Percentiles rank a stretch among this genome's conserved stretches.
Evolutionary conservation across 2,329 filamentous ascomycete genomes (phyloP).

Genomic region (Sordariomycetes sp.): DNA sequence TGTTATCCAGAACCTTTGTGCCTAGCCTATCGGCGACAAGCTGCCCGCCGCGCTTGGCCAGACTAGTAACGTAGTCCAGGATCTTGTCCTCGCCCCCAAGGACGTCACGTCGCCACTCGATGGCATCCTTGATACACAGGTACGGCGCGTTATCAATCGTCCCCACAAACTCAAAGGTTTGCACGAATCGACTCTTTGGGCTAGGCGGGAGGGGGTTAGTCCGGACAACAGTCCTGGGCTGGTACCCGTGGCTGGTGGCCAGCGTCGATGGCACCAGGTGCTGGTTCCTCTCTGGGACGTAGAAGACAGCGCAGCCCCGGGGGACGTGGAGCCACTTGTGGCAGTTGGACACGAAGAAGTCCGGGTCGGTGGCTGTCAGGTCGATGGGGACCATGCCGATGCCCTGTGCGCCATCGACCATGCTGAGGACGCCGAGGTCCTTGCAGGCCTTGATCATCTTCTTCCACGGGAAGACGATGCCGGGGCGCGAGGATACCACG

Average conservation of each 20-base stretch:
- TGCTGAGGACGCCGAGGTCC: slow-evolving; percentile 53
- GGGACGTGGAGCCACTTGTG: slow-evolving; percentile 87
- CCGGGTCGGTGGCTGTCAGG: slow-evolving; percentile 52
- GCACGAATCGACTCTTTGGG: slow-evolving; percentile 46
- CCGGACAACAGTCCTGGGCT: slow-evolving; percentile 23
- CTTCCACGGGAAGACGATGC: slow-evolving; percentile 69
- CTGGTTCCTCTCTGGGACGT: slow-evolving; percentile 69
- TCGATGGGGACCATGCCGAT: slow-evolving; percentile 68
- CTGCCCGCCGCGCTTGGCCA: slow-evolving; percentile 52
- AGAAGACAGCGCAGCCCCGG: slow-evolving; percentile 67
- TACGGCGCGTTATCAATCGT: slow-evolving; percentile 63
- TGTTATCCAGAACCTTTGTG: slow-evolving; percentile 61
- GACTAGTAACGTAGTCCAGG: slow-evolving; percentile 42
- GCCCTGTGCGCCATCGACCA: slow-evolving; percentile 77
- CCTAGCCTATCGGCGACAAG: slow-evolving; percentile 48
- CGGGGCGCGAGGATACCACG: slow-evolving; percentile 65
- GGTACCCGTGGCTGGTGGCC: slow-evolving; percentile 71
- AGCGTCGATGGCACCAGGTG: slow-evolving; percentile 58
- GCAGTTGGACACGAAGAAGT: slow-evolving; percentile 79
- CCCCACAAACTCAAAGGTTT: slow-evolving; percentile 63
- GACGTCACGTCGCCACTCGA: slow-evolving; percentile 55
- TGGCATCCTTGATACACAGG: slow-evolving; percentile 55
- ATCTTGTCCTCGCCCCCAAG: slow-evolving; percentile 66
- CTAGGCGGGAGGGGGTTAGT: slow-evolving; percentile 27
- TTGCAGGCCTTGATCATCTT: slow-evolving; percentile 49